phyloP scores from a whole-genome alignment of 345 rosid species.

The Eutrema japonicum region DNA sequence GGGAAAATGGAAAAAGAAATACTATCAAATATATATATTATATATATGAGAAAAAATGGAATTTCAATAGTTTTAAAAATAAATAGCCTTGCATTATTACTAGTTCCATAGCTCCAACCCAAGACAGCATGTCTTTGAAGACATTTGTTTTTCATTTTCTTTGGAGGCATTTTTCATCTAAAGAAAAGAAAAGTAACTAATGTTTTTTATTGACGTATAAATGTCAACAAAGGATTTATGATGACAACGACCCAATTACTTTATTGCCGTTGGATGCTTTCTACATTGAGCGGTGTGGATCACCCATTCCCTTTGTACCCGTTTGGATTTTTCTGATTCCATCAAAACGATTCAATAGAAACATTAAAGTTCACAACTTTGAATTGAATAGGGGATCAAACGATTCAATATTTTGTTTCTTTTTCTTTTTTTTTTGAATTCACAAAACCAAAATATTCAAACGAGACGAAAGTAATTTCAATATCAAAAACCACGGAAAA shows the following conservation, averaged over 20 bases:
- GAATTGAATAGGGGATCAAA: not conserved
- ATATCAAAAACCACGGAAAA: conserved; percentile 13
- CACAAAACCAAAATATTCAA: not conserved
- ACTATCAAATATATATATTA: not conserved
- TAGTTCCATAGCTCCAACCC: conserved; percentile 1
- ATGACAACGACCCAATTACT: conserved; percentile 25
- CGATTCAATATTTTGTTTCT: not conserved
- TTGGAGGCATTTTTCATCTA: not conserved
- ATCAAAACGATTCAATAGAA: not conserved
- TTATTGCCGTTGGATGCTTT: conserved; percentile 21
- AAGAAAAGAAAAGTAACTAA: not conserved
- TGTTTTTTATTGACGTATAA: not conserved
- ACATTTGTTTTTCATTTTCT: not conserved
- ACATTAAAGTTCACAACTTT: not conserved
- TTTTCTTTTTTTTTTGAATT: not conserved
- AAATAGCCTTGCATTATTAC: conserved; percentile 6
- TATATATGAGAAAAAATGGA: not conserved
- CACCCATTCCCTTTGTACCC: conserved; percentile 1
- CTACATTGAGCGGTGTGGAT: conserved; percentile 19
- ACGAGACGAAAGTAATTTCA: not conserved
- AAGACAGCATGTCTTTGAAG: not conserved
- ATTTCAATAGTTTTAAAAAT: no score
- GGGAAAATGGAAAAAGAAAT: conserved; percentile 6
- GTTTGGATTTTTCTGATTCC: conserved; percentile 23
- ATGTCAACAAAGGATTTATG: conserved; percentile 4